Base-by-base conservation (phyloP, 495 filamentous ascomycete genomes). In the Neurospora sp. region DNA sequence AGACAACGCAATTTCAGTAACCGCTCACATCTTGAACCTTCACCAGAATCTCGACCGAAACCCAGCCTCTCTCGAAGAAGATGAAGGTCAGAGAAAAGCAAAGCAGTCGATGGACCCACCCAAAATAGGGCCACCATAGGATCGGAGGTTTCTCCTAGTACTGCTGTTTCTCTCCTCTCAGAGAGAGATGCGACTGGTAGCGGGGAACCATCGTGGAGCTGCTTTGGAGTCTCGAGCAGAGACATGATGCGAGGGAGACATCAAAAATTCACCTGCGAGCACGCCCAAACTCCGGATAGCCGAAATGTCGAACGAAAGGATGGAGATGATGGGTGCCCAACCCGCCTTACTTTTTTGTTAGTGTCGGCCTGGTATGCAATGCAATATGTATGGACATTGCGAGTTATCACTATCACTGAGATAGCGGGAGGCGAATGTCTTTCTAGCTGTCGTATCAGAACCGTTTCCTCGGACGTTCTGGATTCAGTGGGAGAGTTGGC, bases 1-100 rank as follows among this genome's bases (percentile, higher is more conserved):
- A 76, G 69, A 80, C 76, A 75, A 11, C 31, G 74, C 74, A 81
- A 81, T 80, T 73, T 78, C 78, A 80, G 76, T 77, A 80, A 72
- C 73, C 78, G 79, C 79, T 80, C 74, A 71, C 72, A 73, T 75
- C 31, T 46, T 20, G 39, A 71, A 44, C 27, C 27, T 35, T 18
- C 23, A 31, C 31, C 54, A 35, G 23, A 35, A 6, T 18, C 23
- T 31, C 14, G 54, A 66, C 7, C 12, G 54, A 62, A 35, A 31
- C 54, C 27, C 42, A 48, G 69, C 70, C 69, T 62, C 39, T 38
- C 31, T 70, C 37, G 62, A 38, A 38, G 46, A 75, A 37, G 66
- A 14, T 70, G 48, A 54, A 71, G 31, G 27, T 42, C 48, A 8
- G 8, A 69, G 54, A 71, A 54, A 42, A 69, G 23, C 16, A 16